phyloP scores from a whole-genome alignment of 805 yeast genomes.

The Torulaspora delbrueckii region DNA sequence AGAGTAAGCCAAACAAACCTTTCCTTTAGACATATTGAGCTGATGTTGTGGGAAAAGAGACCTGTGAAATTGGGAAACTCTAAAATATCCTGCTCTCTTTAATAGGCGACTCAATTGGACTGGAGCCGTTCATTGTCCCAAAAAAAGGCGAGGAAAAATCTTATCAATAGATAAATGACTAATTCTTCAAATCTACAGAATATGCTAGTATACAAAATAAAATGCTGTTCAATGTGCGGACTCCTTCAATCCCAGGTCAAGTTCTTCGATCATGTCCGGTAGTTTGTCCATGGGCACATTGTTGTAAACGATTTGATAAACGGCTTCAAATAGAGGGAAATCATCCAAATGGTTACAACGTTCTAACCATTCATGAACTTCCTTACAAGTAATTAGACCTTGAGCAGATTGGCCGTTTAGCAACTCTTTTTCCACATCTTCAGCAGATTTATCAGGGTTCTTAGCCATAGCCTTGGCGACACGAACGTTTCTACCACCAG shows the following conservation, averaged over 20 bases:
- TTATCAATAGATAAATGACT: neutral
- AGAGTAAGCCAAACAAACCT: conserved; percentile 98
- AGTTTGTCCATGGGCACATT: conserved; percentile 67
- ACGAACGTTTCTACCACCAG: conserved; percentile 94
- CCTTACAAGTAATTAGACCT: conserved; percentile 86
- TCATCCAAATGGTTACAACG: conserved; percentile 46
- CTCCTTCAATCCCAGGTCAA: conserved; percentile 20
- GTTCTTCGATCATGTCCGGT: conserved; percentile 61
- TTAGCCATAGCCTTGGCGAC: conserved; percentile 84
- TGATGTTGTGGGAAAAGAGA: no score
- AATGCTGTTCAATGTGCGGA: neutral
- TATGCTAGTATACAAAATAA: conserved; percentile 8
- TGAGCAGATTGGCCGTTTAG: conserved; percentile 96
- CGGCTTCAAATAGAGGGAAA: conserved; percentile 65
- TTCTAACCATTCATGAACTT: conserved; percentile 78
- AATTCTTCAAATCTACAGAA: neutral
- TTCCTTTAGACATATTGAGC: conserved; percentile 81
- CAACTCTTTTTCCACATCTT: conserved; percentile 77
- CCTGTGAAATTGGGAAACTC: no score
- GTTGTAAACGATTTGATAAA: conserved; percentile 79
- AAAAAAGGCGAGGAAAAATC: neutral
- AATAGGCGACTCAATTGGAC: neutral
- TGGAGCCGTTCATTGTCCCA: neutral
- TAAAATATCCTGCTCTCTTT: neutral
- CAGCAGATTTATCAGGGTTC: conserved; percentile 62